phyloP scores from a whole-genome alignment of 768 basidiomycete species.

The Boletellus emodensis region DNA sequence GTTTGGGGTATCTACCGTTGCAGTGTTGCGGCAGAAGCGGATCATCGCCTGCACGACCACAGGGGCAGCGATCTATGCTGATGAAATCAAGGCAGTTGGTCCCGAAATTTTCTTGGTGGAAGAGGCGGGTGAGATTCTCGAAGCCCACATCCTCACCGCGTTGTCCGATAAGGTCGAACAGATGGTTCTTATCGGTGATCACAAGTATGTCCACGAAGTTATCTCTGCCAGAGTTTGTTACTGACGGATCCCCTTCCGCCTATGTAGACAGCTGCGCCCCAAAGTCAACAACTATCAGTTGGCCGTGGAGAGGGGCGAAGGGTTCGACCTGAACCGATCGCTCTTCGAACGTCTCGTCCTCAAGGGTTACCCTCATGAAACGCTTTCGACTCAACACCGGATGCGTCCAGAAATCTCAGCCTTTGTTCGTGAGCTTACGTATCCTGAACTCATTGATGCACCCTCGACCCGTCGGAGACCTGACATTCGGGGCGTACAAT shows the following conservation, averaged over 20 bases:
- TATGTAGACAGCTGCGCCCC: conserved; percentile 59
- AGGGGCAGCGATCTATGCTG: conserved; percentile 56
- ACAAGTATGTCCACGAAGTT: conserved; percentile 45
- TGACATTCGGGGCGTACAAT: conserved; percentile 48
- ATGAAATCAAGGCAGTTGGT: conserved; percentile 39
- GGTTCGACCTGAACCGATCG: conserved; percentile 61
- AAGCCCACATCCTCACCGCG: conserved; percentile 61
- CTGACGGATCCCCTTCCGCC: neutral
- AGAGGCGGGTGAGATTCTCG: conserved; percentile 70
- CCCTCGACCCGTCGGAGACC: conserved; percentile 44
- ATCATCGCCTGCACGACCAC: conserved; percentile 71
- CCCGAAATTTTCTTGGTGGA: conserved; percentile 60
- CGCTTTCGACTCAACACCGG: conserved; percentile 56
- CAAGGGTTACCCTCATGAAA: conserved; percentile 56
- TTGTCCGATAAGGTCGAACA: conserved; percentile 44
- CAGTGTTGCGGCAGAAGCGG: conserved; percentile 40
- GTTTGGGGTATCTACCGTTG: conserved; percentile 31
- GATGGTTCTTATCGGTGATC: conserved; percentile 66
- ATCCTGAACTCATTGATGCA: conserved; percentile 61
- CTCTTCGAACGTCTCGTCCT: conserved; percentile 66
- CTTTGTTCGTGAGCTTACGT: conserved; percentile 60
- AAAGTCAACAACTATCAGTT: conserved; percentile 64
- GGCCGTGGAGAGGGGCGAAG: conserved; percentile 66
- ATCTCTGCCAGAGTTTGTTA: neutral
- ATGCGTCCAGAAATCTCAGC: conserved; percentile 72